Percentiles rank a stretch among this genome's conserved stretches.
phyloP scores from a whole-genome alignment of 2,329 filamentous ascomycete genomes.

The Ustilaginoidea virens region DNA sequence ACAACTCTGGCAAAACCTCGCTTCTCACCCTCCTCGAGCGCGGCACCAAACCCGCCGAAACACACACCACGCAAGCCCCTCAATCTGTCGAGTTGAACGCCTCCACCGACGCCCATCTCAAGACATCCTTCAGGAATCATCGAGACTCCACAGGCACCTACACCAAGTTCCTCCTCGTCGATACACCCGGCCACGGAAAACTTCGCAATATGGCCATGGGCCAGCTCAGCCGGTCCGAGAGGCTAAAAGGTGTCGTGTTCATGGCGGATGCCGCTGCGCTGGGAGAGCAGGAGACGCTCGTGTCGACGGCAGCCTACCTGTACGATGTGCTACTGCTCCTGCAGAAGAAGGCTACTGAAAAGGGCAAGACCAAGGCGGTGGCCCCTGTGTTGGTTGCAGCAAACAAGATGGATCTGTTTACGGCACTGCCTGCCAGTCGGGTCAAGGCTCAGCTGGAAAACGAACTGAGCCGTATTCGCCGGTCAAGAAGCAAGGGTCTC shows the following conservation, averaged over 20 bases:
- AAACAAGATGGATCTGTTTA: constrained; percentile 94
- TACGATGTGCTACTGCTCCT: constrained; percentile 77
- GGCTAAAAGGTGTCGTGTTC: constrained; percentile 64
- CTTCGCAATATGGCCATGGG: constrained; percentile 56
- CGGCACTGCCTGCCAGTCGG: constrained; percentile 64
- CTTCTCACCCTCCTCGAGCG: constrained; percentile 62
- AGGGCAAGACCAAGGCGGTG: constrained; percentile 18
- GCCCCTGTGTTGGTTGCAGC: constrained; percentile 73
- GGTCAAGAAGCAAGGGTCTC: constrained; percentile 64
- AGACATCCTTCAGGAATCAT: constrained; percentile 36
- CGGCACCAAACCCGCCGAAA: constrained; percentile 27
- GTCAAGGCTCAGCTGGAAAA: constrained; percentile 63
- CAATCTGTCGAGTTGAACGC: constrained; percentile 40
- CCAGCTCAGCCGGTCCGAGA: constrained; percentile 26
- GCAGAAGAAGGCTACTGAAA: constrained; percentile 51
- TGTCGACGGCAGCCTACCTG: constrained; percentile 67
- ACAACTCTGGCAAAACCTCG: constrained; percentile 74
- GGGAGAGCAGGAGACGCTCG: constrained; percentile 41
- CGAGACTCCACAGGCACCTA: constrained; percentile 38
- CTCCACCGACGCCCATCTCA: constrained; percentile 27
- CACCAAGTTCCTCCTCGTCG: constrained; percentile 60
- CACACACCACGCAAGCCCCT: constrained; percentile 38
- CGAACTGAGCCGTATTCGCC: constrained; percentile 66
- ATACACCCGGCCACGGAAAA: constrained; percentile 94
- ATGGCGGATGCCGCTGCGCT: constrained; percentile 72